Base-by-base conservation (phyloP, 2,329 filamentous ascomycete species). In the Apiospora aurea region DNA sequence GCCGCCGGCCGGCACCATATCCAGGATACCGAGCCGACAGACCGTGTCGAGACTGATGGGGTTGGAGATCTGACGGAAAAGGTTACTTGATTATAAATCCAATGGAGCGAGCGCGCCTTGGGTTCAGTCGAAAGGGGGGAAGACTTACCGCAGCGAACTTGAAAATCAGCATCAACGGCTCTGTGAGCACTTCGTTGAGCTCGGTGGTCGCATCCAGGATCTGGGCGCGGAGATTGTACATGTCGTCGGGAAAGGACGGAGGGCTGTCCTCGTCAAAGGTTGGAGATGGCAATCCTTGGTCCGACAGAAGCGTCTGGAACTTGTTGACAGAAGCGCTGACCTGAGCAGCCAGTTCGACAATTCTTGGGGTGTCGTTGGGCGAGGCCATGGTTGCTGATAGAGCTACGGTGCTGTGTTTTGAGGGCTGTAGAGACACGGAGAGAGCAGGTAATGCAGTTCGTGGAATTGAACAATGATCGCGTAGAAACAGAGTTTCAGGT, bases 171-270 rank as follows among this genome's bases (percentile, higher is more conserved):
- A 44, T 67, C 66, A 67, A 26, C 29, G 66, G 66, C 41, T 67
- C 66, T 46, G 44, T 44, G 26, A 67, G 66, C 41, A 67, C n/a
- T 44, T 67, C 66, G 14, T 67, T 44, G 66, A 67, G 66, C 66
- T 67, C 66, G 41, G 66, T n/a, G 13, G 66, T 67, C n/a, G 66
- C 66, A 4, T 67, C 66, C 13, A 64, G 57, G 2, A 64, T 64
- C 4, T 64, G 29, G 4, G 29, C 1, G 10, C 57, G 57, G 57
- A 64, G 57, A n/a, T 18, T 64, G 3, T 41, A 13, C 57, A 64
- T 6, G 34, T 64, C 57, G 18, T 4, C 18, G 57, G 57, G 57
- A 13, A 64, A 64, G 18, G 57, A n/a, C 29, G 11, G 57, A 18
- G 57, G 57, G 29, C 29, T 14, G 29, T 64, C 57, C 29, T 64